These are phyloP conservation scores for Delphinella strobiligena DNA, from an alignment of 2,329 filamentous ascomycete genomes.

Conservation along the genomic window DNA sequence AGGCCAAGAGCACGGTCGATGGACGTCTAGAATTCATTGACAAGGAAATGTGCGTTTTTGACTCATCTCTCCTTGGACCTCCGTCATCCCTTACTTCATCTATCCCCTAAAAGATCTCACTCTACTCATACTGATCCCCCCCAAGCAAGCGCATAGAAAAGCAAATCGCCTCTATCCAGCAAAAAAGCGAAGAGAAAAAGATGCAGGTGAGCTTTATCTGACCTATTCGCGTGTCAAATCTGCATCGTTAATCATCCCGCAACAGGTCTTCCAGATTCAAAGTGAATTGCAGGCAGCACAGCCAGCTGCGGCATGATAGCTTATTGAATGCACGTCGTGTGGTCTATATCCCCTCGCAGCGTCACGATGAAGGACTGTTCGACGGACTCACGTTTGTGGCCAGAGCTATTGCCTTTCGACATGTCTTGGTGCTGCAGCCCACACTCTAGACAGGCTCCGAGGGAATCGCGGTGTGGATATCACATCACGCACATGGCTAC, in stretches of 20 bases:
- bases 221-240: too few relatives aligned
- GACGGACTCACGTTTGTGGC: too few relatives aligned
- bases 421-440: too few relatives aligned
- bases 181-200: conserved; percentile 53
- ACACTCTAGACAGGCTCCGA: too few relatives aligned
- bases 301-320: background rate
- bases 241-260: background rate
- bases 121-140: background rate
- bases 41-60: conserved; percentile 69
- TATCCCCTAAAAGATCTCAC: too few relatives aligned
- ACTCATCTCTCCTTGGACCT: background rate
- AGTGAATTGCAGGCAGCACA: conserved; percentile 20
- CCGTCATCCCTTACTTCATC: background rate
- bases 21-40: conserved; percentile 84
- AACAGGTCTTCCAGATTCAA: conserved; percentile 33
- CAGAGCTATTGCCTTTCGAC: too few relatives aligned
- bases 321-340: too few relatives aligned
- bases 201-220: conserved; percentile 43
- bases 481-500: too few relatives aligned
- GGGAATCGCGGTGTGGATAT: too few relatives aligned
- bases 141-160: conserved; percentile 54
- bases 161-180: conserved; percentile 52
- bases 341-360: too few relatives aligned
- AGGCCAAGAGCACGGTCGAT: conserved; percentile 84
- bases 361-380: too few relatives aligned